Evolutionary conservation across 1,139 yeast species (phyloP), one percentile per base, ranked within the genome.

Genomic region (Entelexis sorbosivorans): DNA sequence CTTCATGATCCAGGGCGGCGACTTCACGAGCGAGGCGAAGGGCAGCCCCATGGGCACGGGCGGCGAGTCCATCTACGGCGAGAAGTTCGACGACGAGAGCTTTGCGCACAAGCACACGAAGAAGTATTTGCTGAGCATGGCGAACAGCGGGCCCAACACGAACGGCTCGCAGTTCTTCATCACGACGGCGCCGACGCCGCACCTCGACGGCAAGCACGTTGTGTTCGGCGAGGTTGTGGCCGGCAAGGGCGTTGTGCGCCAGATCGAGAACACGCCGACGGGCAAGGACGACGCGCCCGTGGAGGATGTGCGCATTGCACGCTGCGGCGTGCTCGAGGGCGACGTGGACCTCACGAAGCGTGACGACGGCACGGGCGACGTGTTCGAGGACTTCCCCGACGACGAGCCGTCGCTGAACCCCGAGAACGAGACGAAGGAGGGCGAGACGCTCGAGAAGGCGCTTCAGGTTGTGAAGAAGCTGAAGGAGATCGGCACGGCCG

Each of bases 1-100:
- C 52, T 88, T 88, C 66, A 89, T 89, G 96, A 76, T 85, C 62
- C 97, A 88, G 70, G 96, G 96, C 66, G 98, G 98, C 63, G 98
- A 91, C 65, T 89, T 89, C 72, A 88, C 96, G 44, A 80, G 78
- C 58, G 86, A 83, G 24, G 73, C 83, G 60, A 19, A 22, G 16
- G 50, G 48, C 19, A 28, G 29, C 38, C 57, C 57, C 11, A 45
- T 54, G 28, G 97, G 97, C 31, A 84, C 91, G 35, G 97, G 97
- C 42, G 97, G 97, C 51, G 94, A 84, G 67, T 83, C 95, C 31
- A 89, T 88, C 59, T 91, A 89, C 65, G 97, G 97, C 16, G 96
- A 85, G 62, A 88, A 86, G 68, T 91, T 91, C 64, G 94, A 84
- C 64, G 98, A 91, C 66, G 98, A 91, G 69, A 83, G 82, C 68